Evolutionary conservation across 176 grass and related monocot genomes (phyloP), one percentile per base, ranked within the genome.

Genomic region (Zoysia pacifica): DNA sequence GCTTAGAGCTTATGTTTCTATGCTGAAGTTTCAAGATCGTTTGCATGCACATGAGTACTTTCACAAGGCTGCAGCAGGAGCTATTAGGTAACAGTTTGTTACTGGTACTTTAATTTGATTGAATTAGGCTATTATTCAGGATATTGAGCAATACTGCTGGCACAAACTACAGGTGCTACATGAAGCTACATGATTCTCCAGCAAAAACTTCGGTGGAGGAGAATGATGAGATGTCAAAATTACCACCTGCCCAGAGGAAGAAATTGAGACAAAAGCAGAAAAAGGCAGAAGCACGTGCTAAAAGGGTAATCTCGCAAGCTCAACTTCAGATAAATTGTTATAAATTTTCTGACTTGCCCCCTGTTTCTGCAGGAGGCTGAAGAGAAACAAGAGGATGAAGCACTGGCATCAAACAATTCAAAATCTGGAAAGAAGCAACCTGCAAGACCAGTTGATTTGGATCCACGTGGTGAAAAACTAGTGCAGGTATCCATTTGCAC

Each of bases 181-280:
- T 99, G 88, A 99, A 93, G 87, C 86, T 99, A 80, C 89, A 93
- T 69, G 96, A 99, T 84, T 93, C 68, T 84, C 96, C 96, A 89
- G 48, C 85, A 76, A 99, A 95, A 87, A 89, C 88, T 49, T 74
- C 88, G 16, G 73, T 47, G 45, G 90, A 99, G 59, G 96, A 95
- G 85, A 70, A 78, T 71, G 96, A 95, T 71, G 92, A 99, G 72
- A 85, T 99, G 72, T 91, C 93, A 88, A 95, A 93, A 78, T 77
- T 99, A 65, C 90, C 90, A 69, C 88, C 96, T 83, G 92, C 93
- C 65, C 93, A 99, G 58, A 93, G 93, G 82, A 99, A 99, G 79
- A 99, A 99, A 79, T 83, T 99, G 87, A 96, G 90, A 45, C 97
- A 96, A 87, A 99, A 99, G 66, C 97, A 99, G 65, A 99, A 96